These are phyloP conservation scores for Aegilops longissima DNA, from an alignment of 176 grass and related monocot genomes.

Conservation along the genomic window DNA sequence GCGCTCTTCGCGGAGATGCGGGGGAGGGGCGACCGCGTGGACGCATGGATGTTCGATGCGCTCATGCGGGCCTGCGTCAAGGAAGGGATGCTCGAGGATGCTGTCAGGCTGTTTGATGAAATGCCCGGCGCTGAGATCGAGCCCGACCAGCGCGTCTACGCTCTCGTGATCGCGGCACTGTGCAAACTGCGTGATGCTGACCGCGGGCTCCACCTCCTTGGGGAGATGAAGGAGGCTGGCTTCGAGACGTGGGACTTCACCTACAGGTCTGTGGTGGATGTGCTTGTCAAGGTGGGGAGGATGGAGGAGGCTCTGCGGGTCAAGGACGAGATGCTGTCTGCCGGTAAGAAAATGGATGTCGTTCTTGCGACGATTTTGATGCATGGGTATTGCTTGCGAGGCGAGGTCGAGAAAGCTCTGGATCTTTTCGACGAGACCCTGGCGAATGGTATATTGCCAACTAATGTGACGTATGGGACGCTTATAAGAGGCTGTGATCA, in stretches of 20 bases:
- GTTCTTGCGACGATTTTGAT: conserved; percentile 57
- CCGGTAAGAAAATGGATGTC: conserved; percentile 48
- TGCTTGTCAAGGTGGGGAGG: conserved; percentile 56
- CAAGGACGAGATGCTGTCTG: conserved; percentile 56
- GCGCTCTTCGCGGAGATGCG: conserved; percentile 54
- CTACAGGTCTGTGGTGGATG: conserved; percentile 38
- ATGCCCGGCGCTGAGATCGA: conserved; percentile 35
- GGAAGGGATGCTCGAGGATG: conserved; percentile 41
- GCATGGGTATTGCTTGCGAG: conserved; percentile 58
- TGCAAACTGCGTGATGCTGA: conserved; percentile 49
- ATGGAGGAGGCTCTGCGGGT: conserved; percentile 61
- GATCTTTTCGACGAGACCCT: conserved; percentile 47
- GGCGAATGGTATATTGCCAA: conserved; percentile 44
- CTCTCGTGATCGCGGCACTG: conserved; percentile 17
- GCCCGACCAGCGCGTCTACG: conserved; percentile 41
- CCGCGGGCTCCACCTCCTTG: conserved; percentile 34
- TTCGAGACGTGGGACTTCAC: conserved; percentile 41
- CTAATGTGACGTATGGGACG: conserved; percentile 49
- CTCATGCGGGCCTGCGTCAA: conserved; percentile 58
- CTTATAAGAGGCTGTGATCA: conserved; percentile 67
- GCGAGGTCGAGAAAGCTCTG: conserved; percentile 55
- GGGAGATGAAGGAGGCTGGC: conserved; percentile 52
- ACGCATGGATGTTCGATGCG: conserved; percentile 49
- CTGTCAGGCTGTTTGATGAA: conserved; percentile 71
- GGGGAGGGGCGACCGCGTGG: conserved; percentile 35